A percentile compares a stretch with the other conserved stretches of the same genome.
These are phyloP conservation scores for Plantago coronopus DNA, from an alignment of 305 asterid genomes.

Conservation along the genomic window DNA sequence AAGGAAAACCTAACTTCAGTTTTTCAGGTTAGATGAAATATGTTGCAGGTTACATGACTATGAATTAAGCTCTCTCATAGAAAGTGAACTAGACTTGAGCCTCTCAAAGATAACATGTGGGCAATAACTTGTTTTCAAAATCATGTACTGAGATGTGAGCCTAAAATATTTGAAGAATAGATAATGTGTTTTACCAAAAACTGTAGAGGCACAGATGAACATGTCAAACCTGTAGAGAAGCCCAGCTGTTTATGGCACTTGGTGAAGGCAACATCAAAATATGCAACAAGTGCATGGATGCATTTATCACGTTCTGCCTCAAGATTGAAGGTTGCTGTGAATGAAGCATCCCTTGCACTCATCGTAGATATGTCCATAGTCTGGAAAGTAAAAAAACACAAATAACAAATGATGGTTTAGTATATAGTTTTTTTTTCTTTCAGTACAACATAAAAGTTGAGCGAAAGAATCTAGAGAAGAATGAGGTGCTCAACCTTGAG, in stretches of 20 bases:
- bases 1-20: too few relatives aligned
- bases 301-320: constrained; percentile 86
- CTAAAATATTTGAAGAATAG: background rate
- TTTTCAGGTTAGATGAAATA: too few relatives aligned
- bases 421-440: background rate
- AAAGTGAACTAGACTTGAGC: too few relatives aligned
- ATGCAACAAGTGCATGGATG: constrained; percentile 92
- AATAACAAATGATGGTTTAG: background rate
- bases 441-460: background rate
- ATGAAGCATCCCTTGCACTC: constrained; percentile 77
- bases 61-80: too few relatives aligned
- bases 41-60: too few relatives aligned
- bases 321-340: constrained; percentile 89
- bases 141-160: background rate
- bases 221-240: constrained; percentile 74
- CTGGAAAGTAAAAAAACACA: constrained; percentile 28
- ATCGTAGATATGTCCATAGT: constrained; percentile 96
- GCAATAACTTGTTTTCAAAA: too few relatives aligned
- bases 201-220: constrained; percentile 9
- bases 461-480: background rate
- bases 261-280: constrained; percentile 89
- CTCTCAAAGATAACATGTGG: background rate
- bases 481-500: constrained; percentile 58
- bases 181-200: background rate
- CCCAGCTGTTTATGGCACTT: constrained; percentile 80